Evolutionary conservation across 2,329 filamentous ascomycete genomes (phyloP).

Genomic region (Didymosphaeria variabile): DNA sequence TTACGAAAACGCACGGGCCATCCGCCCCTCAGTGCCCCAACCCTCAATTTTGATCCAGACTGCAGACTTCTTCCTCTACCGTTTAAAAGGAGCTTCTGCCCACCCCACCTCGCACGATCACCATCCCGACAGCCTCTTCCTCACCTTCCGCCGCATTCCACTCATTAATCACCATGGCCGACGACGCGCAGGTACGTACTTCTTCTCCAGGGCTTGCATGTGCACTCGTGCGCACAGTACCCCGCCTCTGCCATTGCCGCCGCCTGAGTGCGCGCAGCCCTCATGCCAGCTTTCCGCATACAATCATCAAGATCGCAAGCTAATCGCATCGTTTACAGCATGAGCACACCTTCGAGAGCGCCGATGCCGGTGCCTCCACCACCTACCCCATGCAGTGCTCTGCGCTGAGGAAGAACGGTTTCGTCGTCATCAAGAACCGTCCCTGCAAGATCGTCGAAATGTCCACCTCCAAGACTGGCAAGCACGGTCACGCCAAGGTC

Average conservation of each 20-base stretch:
- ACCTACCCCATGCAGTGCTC: constrained; percentile 99
- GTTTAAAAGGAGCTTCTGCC: constrained; percentile 36
- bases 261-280: constrained; percentile 44
- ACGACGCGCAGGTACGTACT: constrained; percentile 70
- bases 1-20: constrained; percentile 1
- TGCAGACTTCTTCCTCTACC: constrained; percentile 40
- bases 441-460: constrained; percentile 99
- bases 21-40: constrained; percentile 38
- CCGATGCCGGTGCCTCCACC: constrained; percentile 92
- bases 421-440: constrained; percentile 97
- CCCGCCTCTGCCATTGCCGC: constrained; percentile 49
- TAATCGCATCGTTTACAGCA: constrained; percentile 52
- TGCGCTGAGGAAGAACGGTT: constrained; percentile 98
- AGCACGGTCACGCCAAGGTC: constrained; percentile 99
- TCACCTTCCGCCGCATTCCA: constrained; percentile 42
- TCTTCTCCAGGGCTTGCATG: constrained; percentile 14
- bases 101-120: constrained; percentile 40
- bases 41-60: constrained; percentile 42
- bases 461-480: constrained; percentile 99
- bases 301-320: constrained; percentile 17
- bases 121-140: constrained; percentile 40
- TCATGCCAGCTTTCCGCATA: constrained; percentile 19
- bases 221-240: constrained; percentile 41
- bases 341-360: constrained; percentile 83
- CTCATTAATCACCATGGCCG: constrained; percentile 67